phyloP scores from a whole-genome alignment of 2,329 filamentous ascomycete genomes.

The Xylaria sp. region DNA sequence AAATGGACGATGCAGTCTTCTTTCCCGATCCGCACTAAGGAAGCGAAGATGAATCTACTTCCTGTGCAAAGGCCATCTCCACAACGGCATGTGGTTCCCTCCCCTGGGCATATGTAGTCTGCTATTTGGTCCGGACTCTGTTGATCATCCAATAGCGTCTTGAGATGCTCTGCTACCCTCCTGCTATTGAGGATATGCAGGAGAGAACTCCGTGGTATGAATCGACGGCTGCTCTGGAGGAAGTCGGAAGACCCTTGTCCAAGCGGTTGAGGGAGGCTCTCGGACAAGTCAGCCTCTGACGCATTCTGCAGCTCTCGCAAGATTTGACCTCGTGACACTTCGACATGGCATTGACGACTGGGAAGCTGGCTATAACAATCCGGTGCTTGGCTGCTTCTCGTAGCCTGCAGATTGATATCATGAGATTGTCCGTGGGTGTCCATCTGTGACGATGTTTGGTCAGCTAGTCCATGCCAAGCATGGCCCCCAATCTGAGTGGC shows the following conservation, averaged over 20 bases:
- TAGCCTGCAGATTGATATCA: neutral
- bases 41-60: slow-evolving; percentile 24
- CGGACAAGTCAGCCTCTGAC: slow-evolving; percentile 7
- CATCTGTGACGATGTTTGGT: neutral
- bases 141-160: neutral
- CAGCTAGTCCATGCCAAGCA: neutral
- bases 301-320: neutral
- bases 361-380: neutral
- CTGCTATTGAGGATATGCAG: neutral
- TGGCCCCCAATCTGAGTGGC: neutral
- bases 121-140: neutral
- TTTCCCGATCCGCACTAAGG: slow-evolving; percentile 11
- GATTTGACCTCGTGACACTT: slow-evolving; percentile 14
- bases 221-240: neutral
- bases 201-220: slow-evolving; percentile 9
- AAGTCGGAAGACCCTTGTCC: neutral
- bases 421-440: neutral
- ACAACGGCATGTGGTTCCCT: slow-evolving; percentile 8
- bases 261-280: neutral
- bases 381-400: neutral
- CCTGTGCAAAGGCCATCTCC: slow-evolving; percentile 14
- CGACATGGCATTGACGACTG: neutral
- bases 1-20: slow-evolving; percentile 6
- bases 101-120: neutral
- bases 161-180: slow-evolving; percentile 7